Percentiles rank a stretch among this genome's conserved stretches.
These are phyloP conservation scores for Rhodotorula sp. DNA, from an alignment of 1,284 basidiomycete species.

Conservation along the genomic window DNA sequence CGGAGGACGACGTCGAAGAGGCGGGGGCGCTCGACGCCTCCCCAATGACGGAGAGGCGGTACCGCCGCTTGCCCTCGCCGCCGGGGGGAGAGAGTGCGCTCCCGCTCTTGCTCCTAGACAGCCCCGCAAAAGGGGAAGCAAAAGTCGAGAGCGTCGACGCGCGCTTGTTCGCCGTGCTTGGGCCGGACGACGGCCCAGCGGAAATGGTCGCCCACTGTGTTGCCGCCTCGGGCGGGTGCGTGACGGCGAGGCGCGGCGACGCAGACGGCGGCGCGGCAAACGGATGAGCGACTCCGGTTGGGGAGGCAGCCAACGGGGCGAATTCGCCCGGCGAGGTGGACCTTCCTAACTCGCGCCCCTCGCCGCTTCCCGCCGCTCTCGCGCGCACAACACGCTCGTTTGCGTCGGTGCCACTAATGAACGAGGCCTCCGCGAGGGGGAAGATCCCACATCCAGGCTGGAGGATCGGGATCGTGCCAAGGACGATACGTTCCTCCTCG, in stretches of 20 bases:
- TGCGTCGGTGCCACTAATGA: too few species aligned
- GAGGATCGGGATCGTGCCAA: not conserved
- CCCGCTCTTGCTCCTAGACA: not conserved
- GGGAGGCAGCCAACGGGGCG: not conserved
- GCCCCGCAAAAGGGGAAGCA: not conserved
- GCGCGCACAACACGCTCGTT: not conserved
- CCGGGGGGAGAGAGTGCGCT: not conserved
- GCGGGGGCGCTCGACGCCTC: not conserved
- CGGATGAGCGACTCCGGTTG: not conserved
- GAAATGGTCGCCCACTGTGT: not conserved
- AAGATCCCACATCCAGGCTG: not conserved
- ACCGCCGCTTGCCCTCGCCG: not conserved
- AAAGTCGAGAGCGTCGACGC: not conserved
- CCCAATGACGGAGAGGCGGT: not conserved
- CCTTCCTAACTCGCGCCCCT: not conserved
- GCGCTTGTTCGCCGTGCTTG: not conserved
- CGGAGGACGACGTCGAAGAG: not conserved
- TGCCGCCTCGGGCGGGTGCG: not conserved
- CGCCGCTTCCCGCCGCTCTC: not conserved
- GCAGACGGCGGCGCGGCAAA: not conserved
- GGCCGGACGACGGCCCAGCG: not conserved
- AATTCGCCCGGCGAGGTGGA: not conserved
- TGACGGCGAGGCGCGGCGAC: not conserved
- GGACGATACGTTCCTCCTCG: not conserved
- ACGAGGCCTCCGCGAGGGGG: too few species aligned